These are phyloP conservation scores for Cadophora gregata DNA, from an alignment of 2,329 filamentous ascomycete species.

Conservation along the genomic window DNA sequence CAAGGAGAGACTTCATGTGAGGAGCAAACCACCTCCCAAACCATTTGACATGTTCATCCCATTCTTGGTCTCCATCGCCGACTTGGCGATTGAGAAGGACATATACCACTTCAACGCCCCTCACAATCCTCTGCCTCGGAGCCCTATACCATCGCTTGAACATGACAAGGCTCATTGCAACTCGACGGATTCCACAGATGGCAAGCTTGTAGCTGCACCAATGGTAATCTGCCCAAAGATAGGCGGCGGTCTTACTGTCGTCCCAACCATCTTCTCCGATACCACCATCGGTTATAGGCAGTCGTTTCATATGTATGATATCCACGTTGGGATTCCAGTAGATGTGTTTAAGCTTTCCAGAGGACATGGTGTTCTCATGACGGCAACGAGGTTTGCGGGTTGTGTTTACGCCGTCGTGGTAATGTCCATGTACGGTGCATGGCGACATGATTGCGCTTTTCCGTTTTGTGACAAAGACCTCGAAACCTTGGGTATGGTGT, in stretches of 20 bases:
- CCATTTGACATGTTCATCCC: neutral
- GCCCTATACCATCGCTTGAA: neutral
- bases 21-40: neutral
- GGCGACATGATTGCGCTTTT: neutral
- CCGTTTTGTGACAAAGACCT: neutral
- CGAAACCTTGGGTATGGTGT: neutral
- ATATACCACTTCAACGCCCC: neutral
- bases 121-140: neutral
- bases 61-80: neutral
- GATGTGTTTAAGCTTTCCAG: neutral
- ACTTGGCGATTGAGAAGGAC: neutral
- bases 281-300: neutral
- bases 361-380: neutral
- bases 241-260: neutral
- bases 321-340: neutral
- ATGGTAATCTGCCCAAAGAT: neutral
- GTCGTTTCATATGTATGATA: neutral
- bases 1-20: neutral
- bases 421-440: neutral
- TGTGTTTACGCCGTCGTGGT: neutral
- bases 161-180: neutral
- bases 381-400: neutral
- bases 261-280: neutral
- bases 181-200: neutral
- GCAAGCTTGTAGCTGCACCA: neutral